Evolutionary conservation across 192 early-diverging fungal species (phyloP).

Genomic region (Podila clonocystis): DNA sequence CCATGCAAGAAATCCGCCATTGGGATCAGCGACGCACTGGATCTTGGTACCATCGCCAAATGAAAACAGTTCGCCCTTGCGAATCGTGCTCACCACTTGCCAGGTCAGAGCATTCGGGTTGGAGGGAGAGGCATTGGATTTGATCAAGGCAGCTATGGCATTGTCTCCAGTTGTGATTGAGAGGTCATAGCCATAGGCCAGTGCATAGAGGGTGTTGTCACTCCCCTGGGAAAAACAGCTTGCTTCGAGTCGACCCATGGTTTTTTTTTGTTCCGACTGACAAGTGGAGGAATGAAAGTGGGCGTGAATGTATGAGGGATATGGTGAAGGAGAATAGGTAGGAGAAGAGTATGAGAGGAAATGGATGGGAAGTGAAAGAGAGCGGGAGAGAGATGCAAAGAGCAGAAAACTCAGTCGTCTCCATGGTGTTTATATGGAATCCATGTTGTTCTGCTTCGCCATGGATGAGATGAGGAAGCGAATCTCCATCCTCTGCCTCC

Average conservation of each 20-base stretch:
- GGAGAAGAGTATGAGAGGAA: too few species aligned
- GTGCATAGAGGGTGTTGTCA: constrained; percentile 8
- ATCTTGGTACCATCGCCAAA: background rate
- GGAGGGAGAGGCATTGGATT: constrained; percentile 8
- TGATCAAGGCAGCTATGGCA: background rate
- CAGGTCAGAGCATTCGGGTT: constrained; percentile 8
- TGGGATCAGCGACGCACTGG: constrained; percentile 11
- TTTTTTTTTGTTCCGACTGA: background rate
- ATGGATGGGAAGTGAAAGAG: too few species aligned
- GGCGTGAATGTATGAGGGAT: too few species aligned
- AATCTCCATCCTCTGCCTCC: too few species aligned
- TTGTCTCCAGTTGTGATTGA: background rate
- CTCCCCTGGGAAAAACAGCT: constrained; percentile 10
- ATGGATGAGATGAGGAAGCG: too few species aligned
- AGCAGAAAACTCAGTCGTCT: too few species aligned
- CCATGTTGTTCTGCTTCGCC: too few species aligned
- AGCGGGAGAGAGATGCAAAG: too few species aligned
- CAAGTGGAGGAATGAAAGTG: too few species aligned
- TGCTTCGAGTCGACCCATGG: constrained; percentile 16
- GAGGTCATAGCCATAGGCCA: constrained; percentile 13
- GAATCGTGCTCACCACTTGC: constrained; percentile 13
- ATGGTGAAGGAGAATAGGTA: too few species aligned
- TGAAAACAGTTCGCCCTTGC: background rate
- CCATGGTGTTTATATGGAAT: too few species aligned
- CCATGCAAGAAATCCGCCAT: constrained; percentile 20